A percentile compares a stretch with the other conserved stretches of the same genome.
Evolutionary conservation across 176 grass and related monocot genomes (phyloP).

Genomic region (Phragmites australis): DNA sequence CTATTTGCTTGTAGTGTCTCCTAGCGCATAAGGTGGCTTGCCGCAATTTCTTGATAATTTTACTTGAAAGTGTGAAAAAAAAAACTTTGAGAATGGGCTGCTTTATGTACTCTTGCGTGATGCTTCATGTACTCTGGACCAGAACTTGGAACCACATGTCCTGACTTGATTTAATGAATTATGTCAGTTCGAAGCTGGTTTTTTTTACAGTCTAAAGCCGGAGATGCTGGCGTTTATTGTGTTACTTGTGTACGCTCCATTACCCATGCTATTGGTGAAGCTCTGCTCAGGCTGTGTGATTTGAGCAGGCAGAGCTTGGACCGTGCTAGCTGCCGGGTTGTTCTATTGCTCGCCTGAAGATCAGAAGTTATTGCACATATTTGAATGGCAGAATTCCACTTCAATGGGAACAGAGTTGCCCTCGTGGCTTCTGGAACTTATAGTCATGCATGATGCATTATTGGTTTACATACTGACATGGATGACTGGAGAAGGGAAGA

Average conservation of each 20-base stretch:
- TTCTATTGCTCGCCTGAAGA: neutral
- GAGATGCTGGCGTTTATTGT: neutral
- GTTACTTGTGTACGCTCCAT: neutral
- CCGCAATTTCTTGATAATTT: slow-evolving; percentile 25
- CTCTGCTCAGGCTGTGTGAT: neutral
- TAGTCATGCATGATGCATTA: neutral
- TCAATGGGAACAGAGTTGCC: neutral
- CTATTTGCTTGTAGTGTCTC: slow-evolving; percentile 1
- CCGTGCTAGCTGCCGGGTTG: neutral
- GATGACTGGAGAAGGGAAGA: neutral
- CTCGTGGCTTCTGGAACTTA: neutral
- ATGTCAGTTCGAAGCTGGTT: neutral
- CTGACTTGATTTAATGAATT: neutral
- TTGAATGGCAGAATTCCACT: neutral
- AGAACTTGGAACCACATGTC: slow-evolving; percentile 6
- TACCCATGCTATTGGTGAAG: neutral
- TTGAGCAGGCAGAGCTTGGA: neutral
- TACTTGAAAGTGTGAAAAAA: slow-evolving; percentile 24
- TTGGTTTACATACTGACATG: neutral
- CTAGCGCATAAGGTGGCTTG: slow-evolving; percentile 12
- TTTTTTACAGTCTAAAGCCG: neutral
- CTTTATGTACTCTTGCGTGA: neutral
- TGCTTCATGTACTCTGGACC: slow-evolving; percentile 33
- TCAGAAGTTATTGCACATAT: neutral
- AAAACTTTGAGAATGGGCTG: slow-evolving; percentile 14